A percentile compares a stretch with the other conserved stretches of the same genome.
These are phyloP conservation scores for Dactylorhiza incarnata DNA, from an alignment of 106 monocot species.

Conservation along the genomic window DNA sequence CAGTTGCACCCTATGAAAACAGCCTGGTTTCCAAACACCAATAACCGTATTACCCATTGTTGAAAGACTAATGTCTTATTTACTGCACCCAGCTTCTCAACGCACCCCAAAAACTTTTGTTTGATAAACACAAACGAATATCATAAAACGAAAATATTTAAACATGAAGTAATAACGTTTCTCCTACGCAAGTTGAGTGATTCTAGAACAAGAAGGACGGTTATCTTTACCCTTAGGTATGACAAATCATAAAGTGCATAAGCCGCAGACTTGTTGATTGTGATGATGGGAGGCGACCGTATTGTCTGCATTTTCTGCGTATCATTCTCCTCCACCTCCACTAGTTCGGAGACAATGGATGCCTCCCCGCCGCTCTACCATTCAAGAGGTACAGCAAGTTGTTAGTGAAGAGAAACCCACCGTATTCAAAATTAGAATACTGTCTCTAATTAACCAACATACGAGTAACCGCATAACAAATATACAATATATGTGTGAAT, in stretches of 20 bases:
- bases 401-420: neutral
- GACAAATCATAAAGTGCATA: slow-evolving; percentile 77
- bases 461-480: neutral
- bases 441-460: neutral
- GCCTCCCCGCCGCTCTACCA: slow-evolving; percentile 84
- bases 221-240: slow-evolving; percentile 54
- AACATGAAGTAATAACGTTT: neutral
- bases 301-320: slow-evolving; percentile 63
- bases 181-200: neutral
- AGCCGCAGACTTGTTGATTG: slow-evolving; percentile 82
- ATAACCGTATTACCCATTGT: neutral
- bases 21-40: neutral
- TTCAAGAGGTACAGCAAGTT: neutral
- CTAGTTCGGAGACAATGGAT: slow-evolving; percentile 67
- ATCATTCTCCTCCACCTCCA: slow-evolving; percentile 74
- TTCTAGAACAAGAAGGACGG: too few species aligned
- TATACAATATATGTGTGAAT: neutral
- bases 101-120: neutral
- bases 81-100: neutral
- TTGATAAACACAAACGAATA: neutral
- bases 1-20: too few species aligned
- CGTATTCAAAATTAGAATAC: neutral
- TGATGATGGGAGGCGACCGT: slow-evolving; percentile 67
- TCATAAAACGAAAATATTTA: neutral
- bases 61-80: neutral